Conservation (phyloP, 1,284 basidiomycete species). For the Sanghuangporus weigelae region DNA sequence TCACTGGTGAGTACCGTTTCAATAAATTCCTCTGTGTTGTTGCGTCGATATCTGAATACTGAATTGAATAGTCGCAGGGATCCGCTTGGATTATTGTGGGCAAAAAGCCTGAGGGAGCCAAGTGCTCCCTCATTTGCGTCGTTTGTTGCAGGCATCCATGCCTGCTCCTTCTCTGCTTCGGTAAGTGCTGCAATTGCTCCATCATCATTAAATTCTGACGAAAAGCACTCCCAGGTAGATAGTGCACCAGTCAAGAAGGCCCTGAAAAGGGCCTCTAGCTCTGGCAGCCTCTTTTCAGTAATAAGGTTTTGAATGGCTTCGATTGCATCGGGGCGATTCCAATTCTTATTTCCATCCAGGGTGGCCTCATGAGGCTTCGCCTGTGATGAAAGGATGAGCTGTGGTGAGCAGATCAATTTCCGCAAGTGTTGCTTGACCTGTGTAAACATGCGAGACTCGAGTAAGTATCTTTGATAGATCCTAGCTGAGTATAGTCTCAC, state of each 20-base stretch:
- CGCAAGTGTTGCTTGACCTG: constrained; percentile 22
- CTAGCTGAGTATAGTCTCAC: constrained; percentile 19
- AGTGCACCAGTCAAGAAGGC: not conserved
- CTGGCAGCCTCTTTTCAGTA: not conserved
- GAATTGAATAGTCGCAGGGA: not conserved
- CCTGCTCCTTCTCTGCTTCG: not conserved
- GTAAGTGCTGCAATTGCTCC: not conserved
- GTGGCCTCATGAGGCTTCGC: not conserved
- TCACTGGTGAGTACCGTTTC: not conserved
- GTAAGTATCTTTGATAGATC: no score
- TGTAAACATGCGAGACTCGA: constrained; percentile 18
- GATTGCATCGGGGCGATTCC: not conserved
- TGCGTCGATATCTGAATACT: not conserved
- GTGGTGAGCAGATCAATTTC: constrained; percentile 21
- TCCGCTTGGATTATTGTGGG: not conserved
- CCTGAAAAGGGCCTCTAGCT: not conserved
- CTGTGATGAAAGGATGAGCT: constrained; percentile 20
- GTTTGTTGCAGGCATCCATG: constrained; percentile 10
- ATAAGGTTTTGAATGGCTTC: not conserved
- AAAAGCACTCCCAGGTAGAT: not conserved
- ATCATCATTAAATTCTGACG: not conserved
- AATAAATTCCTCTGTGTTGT: not conserved
- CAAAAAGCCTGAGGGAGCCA: not conserved
- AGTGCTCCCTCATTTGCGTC: constrained; percentile 8
- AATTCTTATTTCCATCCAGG: constrained; percentile 7